Conservation (phyloP, 306 rosid species). For the Datisca glomerata region DNA sequence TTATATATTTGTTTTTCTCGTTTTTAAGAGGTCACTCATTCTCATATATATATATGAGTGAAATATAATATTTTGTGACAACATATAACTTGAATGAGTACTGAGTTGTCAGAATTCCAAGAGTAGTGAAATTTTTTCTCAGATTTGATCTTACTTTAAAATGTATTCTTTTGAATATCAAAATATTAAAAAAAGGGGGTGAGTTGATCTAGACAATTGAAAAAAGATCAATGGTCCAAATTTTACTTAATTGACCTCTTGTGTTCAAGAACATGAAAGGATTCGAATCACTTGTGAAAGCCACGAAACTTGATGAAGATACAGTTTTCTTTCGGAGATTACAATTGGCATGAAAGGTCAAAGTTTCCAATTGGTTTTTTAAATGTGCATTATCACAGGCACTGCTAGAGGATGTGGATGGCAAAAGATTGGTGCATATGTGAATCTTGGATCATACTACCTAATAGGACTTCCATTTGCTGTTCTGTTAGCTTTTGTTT, state of each 20-base stretch:
- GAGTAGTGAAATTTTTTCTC: too few species aligned
- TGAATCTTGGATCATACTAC: constrained; percentile 68
- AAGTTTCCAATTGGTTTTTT: not conserved
- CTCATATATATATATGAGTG: too few species aligned
- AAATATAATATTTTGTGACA: too few species aligned
- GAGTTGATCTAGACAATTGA: not conserved
- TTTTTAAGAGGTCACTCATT: too few species aligned
- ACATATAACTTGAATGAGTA: too few species aligned
- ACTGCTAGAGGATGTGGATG: constrained; percentile 77
- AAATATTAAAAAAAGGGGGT: too few species aligned
- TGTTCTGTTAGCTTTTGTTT: constrained; percentile 42
- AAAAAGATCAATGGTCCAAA: not conserved
- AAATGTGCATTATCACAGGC: constrained; percentile 24
- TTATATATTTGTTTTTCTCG: too few species aligned
- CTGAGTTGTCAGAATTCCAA: too few species aligned
- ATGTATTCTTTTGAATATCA: too few species aligned
- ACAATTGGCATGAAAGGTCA: not conserved
- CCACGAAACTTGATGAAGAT: not conserved
- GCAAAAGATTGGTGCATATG: constrained; percentile 69
- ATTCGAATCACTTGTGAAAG: too few species aligned
- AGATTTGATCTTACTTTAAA: too few species aligned
- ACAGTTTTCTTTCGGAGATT: not conserved
- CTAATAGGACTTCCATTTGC: constrained; percentile 62
- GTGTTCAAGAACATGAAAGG: not conserved
- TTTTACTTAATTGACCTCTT: not conserved